These are phyloP conservation scores for Venturia oleaginea DNA, from an alignment of 2,329 filamentous ascomycete species.

Conservation along the genomic window DNA sequence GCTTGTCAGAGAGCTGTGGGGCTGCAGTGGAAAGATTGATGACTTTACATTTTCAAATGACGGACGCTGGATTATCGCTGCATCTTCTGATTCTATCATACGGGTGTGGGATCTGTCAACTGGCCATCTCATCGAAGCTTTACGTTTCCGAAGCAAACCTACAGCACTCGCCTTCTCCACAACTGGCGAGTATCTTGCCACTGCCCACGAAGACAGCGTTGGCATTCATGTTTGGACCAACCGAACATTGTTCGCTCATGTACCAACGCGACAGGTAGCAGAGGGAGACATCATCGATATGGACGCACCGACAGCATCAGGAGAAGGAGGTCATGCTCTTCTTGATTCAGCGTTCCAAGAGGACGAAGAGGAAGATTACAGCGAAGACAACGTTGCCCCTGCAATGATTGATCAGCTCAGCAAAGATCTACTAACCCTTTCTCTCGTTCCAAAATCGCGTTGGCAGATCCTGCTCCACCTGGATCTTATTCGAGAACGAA, in stretches of 20 bases:
- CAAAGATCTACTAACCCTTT: slow-evolving; percentile 76
- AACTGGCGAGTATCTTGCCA: slow-evolving; percentile 91
- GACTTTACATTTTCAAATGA: slow-evolving; percentile 65
- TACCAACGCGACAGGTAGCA: slow-evolving; percentile 75
- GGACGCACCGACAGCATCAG: slow-evolving; percentile 62
- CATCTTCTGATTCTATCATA: slow-evolving; percentile 69
- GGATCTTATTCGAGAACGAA: slow-evolving; percentile 81
- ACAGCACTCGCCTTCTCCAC: slow-evolving; percentile 79
- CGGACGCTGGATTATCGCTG: slow-evolving; percentile 85
- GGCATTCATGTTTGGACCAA: slow-evolving; percentile 97
- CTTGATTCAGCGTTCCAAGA: slow-evolving; percentile 66
- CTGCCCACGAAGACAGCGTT: slow-evolving; percentile 69
- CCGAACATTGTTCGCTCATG: slow-evolving; percentile 78
- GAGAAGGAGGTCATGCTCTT: slow-evolving; percentile 67
- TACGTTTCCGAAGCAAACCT: slow-evolving; percentile 69
- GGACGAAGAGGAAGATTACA: slow-evolving; percentile 43
- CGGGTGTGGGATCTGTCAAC: slow-evolving; percentile 94
- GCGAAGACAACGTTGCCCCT: slow-evolving; percentile 30
- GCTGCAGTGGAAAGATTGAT: slow-evolving; percentile 35
- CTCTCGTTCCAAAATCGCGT: slow-evolving; percentile 76
- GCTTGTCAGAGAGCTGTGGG: slow-evolving; percentile 88
- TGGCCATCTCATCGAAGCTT: slow-evolving; percentile 87
- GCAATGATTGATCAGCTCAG: slow-evolving; percentile 66
- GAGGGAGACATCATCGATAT: slow-evolving; percentile 63
- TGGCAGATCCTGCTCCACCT: slow-evolving; percentile 95